Conservation (phyloP, 148 eudicot genomes). For the Chenopodium berlandieri region DNA sequence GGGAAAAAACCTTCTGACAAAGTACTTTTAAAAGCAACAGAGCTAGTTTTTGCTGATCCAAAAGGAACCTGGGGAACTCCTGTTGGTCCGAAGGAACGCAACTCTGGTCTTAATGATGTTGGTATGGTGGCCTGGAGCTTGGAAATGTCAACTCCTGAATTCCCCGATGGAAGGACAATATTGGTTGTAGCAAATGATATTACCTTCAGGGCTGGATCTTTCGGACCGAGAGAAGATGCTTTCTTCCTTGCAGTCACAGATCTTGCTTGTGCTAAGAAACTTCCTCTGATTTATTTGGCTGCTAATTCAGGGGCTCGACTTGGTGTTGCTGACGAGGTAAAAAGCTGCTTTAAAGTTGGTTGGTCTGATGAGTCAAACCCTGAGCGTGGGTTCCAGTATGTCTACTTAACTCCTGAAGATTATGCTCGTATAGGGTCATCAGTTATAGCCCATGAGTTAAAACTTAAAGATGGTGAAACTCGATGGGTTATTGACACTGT, state of each 20-base stretch:
- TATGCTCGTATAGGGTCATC: slow-evolving; percentile 56
- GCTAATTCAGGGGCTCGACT: slow-evolving; percentile 98
- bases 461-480: slow-evolving; percentile 64
- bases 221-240: slow-evolving; percentile 93
- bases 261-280: slow-evolving; percentile 75
- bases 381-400: slow-evolving; percentile 82
- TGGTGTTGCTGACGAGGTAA: slow-evolving; percentile 95
- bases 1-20: slow-evolving; percentile 46
- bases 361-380: slow-evolving; percentile 90
- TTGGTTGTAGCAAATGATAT: slow-evolving; percentile 84
- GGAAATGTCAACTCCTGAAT: slow-evolving; percentile 96
- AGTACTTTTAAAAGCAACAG: slow-evolving; percentile 52
- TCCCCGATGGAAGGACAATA: slow-evolving; percentile 81
- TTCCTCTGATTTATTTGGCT: slow-evolving; percentile 91
- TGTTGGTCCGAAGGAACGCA: slow-evolving; percentile 56
- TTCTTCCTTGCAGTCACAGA: slow-evolving; percentile 92
- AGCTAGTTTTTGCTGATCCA: slow-evolving; percentile 71
- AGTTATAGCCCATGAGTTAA: slow-evolving; percentile 81
- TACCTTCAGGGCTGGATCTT: slow-evolving; percentile 92
- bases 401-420: slow-evolving; percentile 87
- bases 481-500: slow-evolving; percentile 93
- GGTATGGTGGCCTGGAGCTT: slow-evolving; percentile 98
- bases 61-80: slow-evolving; percentile 79
- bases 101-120: slow-evolving; percentile 69
- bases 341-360: slow-evolving; percentile 92